Conservation (phyloP, 495 filamentous ascomycete genomes). For the Parmelia sp. region DNA sequence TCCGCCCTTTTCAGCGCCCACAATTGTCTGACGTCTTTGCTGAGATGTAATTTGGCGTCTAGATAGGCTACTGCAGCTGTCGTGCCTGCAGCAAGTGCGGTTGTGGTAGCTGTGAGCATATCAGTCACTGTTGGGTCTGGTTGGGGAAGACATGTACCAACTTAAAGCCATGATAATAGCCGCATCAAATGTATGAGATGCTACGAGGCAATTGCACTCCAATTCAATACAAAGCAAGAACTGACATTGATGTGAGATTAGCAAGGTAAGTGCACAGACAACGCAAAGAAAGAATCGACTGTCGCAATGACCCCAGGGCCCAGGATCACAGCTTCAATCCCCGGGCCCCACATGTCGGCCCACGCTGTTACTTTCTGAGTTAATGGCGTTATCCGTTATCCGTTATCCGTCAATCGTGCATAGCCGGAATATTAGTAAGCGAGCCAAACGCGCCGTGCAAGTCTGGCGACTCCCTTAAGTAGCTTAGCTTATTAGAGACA, state of each 20-base stretch:
- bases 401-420: too few species aligned
- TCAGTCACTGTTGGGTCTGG: background rate
- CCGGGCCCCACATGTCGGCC: background rate
- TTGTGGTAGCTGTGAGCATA: slow-evolving; percentile 31
- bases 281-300: background rate
- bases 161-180: slow-evolving; percentile 12
- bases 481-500: background rate
- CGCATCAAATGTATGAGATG: background rate
- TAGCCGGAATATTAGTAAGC: too few species aligned
- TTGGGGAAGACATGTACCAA: background rate
- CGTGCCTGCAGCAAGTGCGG: slow-evolving; percentile 43
- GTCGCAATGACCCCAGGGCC: background rate
- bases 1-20: slow-evolving; percentile 31
- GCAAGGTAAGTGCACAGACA: background rate
- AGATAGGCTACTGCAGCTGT: slow-evolving; percentile 53
- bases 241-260: background rate
- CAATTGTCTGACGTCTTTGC: slow-evolving; percentile 49
- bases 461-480: too few species aligned
- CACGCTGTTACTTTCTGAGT: background rate
- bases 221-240: background rate
- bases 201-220: background rate
- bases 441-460: background rate
- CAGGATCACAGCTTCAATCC: background rate
- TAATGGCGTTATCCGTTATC: too few species aligned
- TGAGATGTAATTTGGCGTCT: slow-evolving; percentile 61